Evolutionary conservation across 148 eudicot species (phyloP).

Genomic region (Rhododendron henanense): DNA sequence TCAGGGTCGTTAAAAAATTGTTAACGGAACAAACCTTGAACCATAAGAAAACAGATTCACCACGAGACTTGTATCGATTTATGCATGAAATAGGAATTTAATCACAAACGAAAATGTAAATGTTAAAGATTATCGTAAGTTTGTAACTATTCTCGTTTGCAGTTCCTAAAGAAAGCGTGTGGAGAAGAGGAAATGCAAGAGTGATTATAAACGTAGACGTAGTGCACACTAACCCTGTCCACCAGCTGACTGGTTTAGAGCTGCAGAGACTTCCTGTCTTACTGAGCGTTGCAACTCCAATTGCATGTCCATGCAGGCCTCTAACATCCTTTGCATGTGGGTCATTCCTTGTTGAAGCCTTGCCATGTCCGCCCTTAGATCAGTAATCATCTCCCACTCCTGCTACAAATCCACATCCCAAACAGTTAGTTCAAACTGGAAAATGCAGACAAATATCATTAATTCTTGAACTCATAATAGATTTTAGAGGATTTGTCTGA

Average conservation of each 20-base stretch:
- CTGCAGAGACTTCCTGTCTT: constrained; percentile 97
- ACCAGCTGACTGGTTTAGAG: constrained; percentile 71
- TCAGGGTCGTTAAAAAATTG: neutral
- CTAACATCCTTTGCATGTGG: constrained; percentile 98
- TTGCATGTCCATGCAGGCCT: constrained; percentile 99
- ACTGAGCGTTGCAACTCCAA: constrained; percentile 95
- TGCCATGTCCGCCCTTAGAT: constrained; percentile 80
- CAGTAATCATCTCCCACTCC: constrained; percentile 98
- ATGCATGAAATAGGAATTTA: neutral
- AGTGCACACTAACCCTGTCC: constrained; percentile 45
- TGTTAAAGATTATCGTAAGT: neutral
- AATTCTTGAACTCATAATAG: neutral
- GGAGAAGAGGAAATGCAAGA: neutral
- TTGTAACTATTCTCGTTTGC: neutral
- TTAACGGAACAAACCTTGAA: neutral
- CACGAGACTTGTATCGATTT: neutral
- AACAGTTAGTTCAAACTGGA: constrained; percentile 3
- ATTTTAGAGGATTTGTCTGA: neutral
- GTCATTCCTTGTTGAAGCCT: constrained; percentile 98
- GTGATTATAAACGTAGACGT: neutral
- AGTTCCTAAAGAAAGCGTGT: neutral
- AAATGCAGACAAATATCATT: neutral
- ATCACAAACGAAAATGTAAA: neutral
- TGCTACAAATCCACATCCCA: constrained; percentile 26
- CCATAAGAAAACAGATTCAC: neutral